Conservation (phyloP, 495 filamentous ascomycete species). For the Aspergillus conjunctus region DNA sequence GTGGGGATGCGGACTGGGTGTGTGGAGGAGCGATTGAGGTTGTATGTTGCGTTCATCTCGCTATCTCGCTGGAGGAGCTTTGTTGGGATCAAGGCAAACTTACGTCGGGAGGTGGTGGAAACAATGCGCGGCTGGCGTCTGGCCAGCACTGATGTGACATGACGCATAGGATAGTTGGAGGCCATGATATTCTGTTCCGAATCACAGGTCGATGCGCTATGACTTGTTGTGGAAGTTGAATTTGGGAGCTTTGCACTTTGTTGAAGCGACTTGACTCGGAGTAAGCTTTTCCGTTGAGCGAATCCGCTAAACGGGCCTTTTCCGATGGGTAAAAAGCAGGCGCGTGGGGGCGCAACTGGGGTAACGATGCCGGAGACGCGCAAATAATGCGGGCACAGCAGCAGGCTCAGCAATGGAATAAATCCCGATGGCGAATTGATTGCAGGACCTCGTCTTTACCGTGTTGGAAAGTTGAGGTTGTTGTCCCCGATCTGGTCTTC, state of each 20-base stretch:
- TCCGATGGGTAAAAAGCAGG: background rate
- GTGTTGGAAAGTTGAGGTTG: conserved; percentile 42
- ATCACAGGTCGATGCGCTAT: conserved; percentile 3
- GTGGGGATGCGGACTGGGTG: background rate
- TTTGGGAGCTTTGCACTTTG: background rate
- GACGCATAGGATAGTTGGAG: conserved; percentile 38
- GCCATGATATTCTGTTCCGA: conserved; percentile 36
- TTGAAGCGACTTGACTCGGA: background rate
- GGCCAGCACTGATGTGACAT: conserved; percentile 43
- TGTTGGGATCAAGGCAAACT: conserved; percentile 28
- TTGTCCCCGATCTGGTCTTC: conserved; percentile 40
- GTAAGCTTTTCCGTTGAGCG: conserved; percentile 2
- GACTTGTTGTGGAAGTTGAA: background rate
- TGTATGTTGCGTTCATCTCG: background rate
- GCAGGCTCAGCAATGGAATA: conserved; percentile 34
- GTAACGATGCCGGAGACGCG: conserved; percentile 20
- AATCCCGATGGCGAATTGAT: conserved; percentile 7
- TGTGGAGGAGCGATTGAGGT: background rate
- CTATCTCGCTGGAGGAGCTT: conserved; percentile 9
- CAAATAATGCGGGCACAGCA: conserved; percentile 28
- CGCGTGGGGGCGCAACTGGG: conserved; percentile 30
- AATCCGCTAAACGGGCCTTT: background rate
- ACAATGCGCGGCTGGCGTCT: conserved; percentile 41
- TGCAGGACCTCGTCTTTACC: conserved; percentile 7
- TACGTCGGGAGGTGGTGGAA: conserved; percentile 39